A percentile compares a stretch with the other conserved stretches of the same genome.
Conservation (phyloP, 768 basidiomycete genomes). For the Mrakia frigida region DNA sequence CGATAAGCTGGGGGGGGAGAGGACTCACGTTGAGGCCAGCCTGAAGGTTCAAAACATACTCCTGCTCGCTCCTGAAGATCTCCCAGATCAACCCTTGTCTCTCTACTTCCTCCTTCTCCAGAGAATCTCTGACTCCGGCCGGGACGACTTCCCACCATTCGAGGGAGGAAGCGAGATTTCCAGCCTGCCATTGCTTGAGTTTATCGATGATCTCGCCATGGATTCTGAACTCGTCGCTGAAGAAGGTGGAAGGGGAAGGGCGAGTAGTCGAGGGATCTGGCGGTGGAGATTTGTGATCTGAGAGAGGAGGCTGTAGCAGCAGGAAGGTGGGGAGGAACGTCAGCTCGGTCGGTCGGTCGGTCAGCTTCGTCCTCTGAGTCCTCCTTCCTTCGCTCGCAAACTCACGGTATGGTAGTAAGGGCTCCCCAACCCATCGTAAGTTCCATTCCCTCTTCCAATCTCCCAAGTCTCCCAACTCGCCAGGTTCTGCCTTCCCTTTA, state of each 20-base stretch:
- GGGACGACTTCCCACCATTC: conserved; percentile 32
- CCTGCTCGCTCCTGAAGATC: conserved; percentile 29
- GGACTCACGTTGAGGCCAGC: conserved; percentile 29
- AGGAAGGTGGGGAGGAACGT: neutral
- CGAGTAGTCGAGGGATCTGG: neutral
- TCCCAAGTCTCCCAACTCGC: conserved; percentile 20
- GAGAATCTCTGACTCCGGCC: neutral
- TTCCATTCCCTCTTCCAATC: conserved; percentile 11
- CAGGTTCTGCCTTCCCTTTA: neutral
- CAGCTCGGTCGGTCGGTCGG: neutral
- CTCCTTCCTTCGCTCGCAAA: neutral
- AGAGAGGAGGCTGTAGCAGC: neutral
- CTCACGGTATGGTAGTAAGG: conserved; percentile 1
- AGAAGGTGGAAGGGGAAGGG: conserved; percentile 4
- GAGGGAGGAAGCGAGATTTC: neutral
- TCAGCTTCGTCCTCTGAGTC: neutral
- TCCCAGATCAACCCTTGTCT: conserved; percentile 32
- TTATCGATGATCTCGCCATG: neutral
- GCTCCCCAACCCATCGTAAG: conserved; percentile 13
- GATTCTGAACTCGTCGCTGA: conserved; percentile 17
- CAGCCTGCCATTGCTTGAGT: conserved; percentile 24
- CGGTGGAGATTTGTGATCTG: neutral
- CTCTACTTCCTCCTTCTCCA: conserved; percentile 13
- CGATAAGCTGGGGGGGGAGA: neutral
- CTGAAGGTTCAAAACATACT: conserved; percentile 26